These are phyloP conservation scores for Tetraselmis chui DNA, from an alignment of 139 green algal species.

Conservation along the genomic window DNA sequence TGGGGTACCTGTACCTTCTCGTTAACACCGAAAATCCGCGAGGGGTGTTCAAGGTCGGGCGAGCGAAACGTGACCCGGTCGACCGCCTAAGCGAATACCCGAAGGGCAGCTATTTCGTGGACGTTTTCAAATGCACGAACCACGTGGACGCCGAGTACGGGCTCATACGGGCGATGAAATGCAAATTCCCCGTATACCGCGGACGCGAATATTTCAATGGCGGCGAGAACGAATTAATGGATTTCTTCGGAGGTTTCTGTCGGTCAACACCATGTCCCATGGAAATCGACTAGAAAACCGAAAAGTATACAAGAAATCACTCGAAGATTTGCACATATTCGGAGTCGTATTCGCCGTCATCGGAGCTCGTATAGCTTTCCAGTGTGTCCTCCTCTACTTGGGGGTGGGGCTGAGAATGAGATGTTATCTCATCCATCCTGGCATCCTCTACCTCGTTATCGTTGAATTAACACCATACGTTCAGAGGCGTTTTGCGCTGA, in stretches of 20 bases:
- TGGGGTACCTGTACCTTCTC: neutral
- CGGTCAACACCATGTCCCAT: neutral
- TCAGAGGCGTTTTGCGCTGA: neutral
- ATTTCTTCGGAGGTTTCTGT: neutral
- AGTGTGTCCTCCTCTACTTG: too few relatives aligned
- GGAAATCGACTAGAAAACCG: neutral
- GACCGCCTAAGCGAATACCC: neutral
- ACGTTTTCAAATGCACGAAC: neutral
- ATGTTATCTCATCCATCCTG: neutral
- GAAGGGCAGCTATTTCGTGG: neutral
- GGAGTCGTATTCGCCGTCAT: too few relatives aligned
- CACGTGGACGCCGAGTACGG: neutral
- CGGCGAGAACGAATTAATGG: neutral
- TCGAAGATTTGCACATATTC: too few relatives aligned
- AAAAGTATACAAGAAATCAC: too few relatives aligned
- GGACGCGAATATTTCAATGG: neutral
- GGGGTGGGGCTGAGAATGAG: too few relatives aligned
- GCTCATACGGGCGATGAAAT: neutral
- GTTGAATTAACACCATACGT: slow-evolving; percentile 11
- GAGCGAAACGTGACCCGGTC: neutral
- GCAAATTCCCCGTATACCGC: neutral
- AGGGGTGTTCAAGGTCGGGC: neutral
- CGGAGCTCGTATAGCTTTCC: too few relatives aligned
- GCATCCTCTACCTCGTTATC: slow-evolving; percentile 7
- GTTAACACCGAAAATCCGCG: neutral